Conservation (phyloP, 495 filamentous ascomycete species). For the Penicillium fimorum region DNA sequence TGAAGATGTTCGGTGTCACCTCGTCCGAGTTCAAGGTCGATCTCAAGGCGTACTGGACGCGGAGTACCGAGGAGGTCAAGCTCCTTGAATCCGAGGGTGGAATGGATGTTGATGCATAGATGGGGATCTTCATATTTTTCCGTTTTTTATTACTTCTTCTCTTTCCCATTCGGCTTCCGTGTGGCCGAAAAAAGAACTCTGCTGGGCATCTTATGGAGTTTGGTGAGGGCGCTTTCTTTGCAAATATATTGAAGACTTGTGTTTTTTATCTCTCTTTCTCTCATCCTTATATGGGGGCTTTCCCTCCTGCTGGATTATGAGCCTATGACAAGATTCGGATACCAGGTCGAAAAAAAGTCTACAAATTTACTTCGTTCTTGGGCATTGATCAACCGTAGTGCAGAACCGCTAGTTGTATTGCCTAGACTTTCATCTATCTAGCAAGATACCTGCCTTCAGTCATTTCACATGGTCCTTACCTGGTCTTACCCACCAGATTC, state of each 20-base stretch:
- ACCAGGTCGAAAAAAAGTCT: conserved; percentile 30
- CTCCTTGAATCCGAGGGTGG: conserved; percentile 38
- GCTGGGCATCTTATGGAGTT: conserved; percentile 42
- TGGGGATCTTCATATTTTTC: conserved; percentile 13
- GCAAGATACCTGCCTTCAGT: conserved; percentile 36
- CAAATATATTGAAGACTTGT: conserved; percentile 26
- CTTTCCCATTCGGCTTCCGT: conserved; percentile 21
- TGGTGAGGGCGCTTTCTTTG: conserved; percentile 36
- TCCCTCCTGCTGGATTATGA: conserved; percentile 33
- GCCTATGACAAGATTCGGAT: conserved; percentile 38
- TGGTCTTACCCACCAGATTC: conserved; percentile 58
- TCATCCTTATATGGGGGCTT: conserved; percentile 20
- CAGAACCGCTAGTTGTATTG: conserved; percentile 18
- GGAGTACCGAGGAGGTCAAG: conserved; percentile 42
- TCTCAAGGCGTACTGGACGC: conserved; percentile 62
- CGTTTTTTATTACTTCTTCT: conserved; percentile 18
- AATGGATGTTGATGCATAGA: conserved; percentile 45
- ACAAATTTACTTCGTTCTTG: conserved; percentile 6
- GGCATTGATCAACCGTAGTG: conserved; percentile 2
- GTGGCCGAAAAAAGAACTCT: conserved; percentile 30
- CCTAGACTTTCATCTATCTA: conserved; percentile 30
- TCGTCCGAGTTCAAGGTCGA: conserved; percentile 84
- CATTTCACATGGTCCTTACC: conserved; percentile 56
- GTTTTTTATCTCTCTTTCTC: conserved; percentile 23
- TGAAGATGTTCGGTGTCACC: conserved; percentile 91